Conservation (phyloP, 2,329 filamentous ascomycete genomes). For the Cladosporium velox region DNA sequence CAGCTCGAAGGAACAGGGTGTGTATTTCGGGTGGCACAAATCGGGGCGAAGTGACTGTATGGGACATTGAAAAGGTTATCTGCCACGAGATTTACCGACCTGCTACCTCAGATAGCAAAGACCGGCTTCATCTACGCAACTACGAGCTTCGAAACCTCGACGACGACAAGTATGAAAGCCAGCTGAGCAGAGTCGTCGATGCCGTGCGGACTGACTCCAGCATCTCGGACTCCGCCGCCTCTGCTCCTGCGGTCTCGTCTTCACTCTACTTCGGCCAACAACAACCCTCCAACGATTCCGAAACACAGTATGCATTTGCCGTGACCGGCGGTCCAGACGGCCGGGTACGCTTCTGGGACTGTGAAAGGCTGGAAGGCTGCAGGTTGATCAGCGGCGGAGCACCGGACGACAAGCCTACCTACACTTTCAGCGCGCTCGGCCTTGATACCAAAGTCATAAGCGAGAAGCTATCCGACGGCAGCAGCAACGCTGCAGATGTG, state of each 20-base stretch:
- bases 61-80: slow-evolving; percentile 88
- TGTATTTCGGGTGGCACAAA: slow-evolving; percentile 86
- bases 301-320: slow-evolving; percentile 77
- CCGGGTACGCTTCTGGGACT: slow-evolving; percentile 92
- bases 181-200: slow-evolving; percentile 82
- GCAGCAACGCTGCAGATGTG: slow-evolving; percentile 25
- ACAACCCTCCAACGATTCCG: slow-evolving; percentile 67
- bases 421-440: slow-evolving; percentile 51
- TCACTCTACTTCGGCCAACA: slow-evolving; percentile 72
- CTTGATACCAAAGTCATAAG: slow-evolving; percentile 45
- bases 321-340: slow-evolving; percentile 87
- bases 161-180: slow-evolving; percentile 81
- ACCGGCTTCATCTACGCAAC: slow-evolving; percentile 51
- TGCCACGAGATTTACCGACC: slow-evolving; percentile 86
- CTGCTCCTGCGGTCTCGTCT: slow-evolving; percentile 63
- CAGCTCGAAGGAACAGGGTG: slow-evolving; percentile 73
- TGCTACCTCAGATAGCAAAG: slow-evolving; percentile 58
- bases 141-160: slow-evolving; percentile 89
- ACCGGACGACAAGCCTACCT: slow-evolving; percentile 68
- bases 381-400: slow-evolving; percentile 74
- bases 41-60: slow-evolving; percentile 86
- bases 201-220: slow-evolving; percentile 59
- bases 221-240: slow-evolving; percentile 23
- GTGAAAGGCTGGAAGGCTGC: slow-evolving; percentile 74
- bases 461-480: slow-evolving; percentile 34